phyloP scores from a whole-genome alignment of 179 eudicot species.

The Actinidia polygama region DNA sequence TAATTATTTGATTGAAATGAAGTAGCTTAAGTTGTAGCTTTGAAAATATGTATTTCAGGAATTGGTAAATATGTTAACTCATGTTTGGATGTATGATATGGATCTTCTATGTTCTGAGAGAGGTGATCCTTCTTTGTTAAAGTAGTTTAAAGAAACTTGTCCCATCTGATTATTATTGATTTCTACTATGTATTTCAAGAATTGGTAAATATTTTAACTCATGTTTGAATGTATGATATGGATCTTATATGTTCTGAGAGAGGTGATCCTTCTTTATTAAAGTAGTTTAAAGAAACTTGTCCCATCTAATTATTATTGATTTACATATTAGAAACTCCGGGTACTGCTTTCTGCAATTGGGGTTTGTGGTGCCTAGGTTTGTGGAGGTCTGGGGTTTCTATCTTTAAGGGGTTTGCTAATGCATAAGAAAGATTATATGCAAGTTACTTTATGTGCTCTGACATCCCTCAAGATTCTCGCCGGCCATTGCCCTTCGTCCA shows the following conservation, averaged over 20 bases:
- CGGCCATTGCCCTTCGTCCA: too few relatives aligned
- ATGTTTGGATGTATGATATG: not conserved
- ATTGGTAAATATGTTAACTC: not conserved
- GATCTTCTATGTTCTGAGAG: constrained; percentile 3
- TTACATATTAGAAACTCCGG: too few relatives aligned
- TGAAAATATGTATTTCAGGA: not conserved
- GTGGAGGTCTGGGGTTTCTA: too few relatives aligned
- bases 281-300: not conserved
- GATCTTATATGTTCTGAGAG: constrained; percentile 6
- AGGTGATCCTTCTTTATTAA: too few relatives aligned
- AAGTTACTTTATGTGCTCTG: too few relatives aligned
- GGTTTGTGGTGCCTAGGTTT: too few relatives aligned
- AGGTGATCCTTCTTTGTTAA: too few relatives aligned
- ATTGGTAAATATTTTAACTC: not conserved
- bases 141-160: not conserved
- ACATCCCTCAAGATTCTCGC: too few relatives aligned
- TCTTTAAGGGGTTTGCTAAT: too few relatives aligned
- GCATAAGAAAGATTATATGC: too few relatives aligned
- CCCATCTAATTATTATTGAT: not conserved
- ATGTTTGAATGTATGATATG: not conserved
- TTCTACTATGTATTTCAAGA: not conserved
- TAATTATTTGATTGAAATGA: too few relatives aligned
- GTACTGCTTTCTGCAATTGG: too few relatives aligned
- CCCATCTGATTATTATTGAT: not conserved
- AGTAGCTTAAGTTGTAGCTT: not conserved